phyloP scores from a whole-genome alignment of 176 grass and related monocot genomes.

The Oryza meyeriana region DNA sequence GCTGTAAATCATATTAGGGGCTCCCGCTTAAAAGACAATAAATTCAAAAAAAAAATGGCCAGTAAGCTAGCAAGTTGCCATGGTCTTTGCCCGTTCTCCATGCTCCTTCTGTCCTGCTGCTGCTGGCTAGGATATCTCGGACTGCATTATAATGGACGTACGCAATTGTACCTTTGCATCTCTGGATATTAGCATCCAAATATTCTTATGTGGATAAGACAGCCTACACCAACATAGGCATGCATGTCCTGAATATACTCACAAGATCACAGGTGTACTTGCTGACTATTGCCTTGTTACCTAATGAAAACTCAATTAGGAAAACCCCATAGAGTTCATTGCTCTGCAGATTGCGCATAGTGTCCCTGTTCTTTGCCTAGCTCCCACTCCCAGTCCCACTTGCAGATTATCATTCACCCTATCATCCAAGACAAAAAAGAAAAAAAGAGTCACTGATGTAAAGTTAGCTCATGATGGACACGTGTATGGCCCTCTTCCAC shows the following conservation, averaged over 20 bases:
- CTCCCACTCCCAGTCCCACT: not conserved
- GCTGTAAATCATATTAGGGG: not conserved
- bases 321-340: not conserved
- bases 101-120: not conserved
- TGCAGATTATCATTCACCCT: not conserved
- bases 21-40: not conserved
- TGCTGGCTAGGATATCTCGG: not conserved
- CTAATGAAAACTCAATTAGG: not conserved
- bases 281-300: not conserved
- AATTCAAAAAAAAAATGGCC: not conserved
- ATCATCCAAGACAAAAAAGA: not conserved
- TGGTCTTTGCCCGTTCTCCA: not conserved
- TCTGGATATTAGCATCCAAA: not conserved
- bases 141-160: not conserved
- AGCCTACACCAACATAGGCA: not conserved
- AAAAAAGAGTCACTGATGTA: not conserved
- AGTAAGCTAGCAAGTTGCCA: not conserved
- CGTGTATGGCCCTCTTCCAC: constrained; percentile 30
- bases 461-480: constrained; percentile 15
- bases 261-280: not conserved
- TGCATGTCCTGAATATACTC: not conserved
- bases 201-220: not conserved
- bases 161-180: not conserved
- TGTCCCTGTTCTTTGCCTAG: not conserved
- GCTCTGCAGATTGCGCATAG: not conserved